Evolutionary conservation across 352 stramenopile genomes (phyloP).

Genomic region (Elongisporangium senticosum): DNA sequence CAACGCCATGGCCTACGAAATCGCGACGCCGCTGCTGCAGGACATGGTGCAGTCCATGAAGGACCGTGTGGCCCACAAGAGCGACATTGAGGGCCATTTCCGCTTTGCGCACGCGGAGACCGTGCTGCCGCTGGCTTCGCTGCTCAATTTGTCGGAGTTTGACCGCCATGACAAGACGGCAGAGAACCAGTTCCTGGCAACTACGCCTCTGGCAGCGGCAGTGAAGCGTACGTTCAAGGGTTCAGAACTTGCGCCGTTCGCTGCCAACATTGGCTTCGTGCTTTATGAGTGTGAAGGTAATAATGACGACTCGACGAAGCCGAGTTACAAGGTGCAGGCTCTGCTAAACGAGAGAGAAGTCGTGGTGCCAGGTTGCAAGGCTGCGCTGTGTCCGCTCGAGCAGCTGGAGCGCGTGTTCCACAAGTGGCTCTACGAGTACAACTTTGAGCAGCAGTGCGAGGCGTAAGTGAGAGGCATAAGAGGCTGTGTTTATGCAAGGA

Average conservation of each 20-base stretch:
- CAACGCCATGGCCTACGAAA: constrained; percentile 62
- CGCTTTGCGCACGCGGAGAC: constrained; percentile 85
- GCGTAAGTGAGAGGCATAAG: constrained; percentile 5
- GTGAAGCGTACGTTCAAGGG: constrained; percentile 47
- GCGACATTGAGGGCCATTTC: constrained; percentile 52
- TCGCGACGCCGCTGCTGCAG: constrained; percentile 64
- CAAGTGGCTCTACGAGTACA: constrained; percentile 65
- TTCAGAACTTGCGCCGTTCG: constrained; percentile 60
- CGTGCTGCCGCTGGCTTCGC: constrained; percentile 63
- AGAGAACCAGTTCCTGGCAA: constrained; percentile 53
- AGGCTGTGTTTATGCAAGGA: constrained; percentile 4
- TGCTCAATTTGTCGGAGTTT: constrained; percentile 72
- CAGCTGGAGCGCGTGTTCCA: constrained; percentile 51
- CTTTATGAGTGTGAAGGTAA: constrained; percentile 52
- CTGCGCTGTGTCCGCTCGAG: constrained; percentile 43
- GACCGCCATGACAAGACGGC: constrained; percentile 46
- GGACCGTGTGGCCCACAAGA: constrained; percentile 24
- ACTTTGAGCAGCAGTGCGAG: constrained; percentile 49
- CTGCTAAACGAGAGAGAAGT: constrained; percentile 67
- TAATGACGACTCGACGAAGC: neutral
- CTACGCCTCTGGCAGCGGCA: constrained; percentile 48
- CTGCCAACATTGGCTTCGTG: constrained; percentile 79
- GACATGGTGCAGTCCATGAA: constrained; percentile 59
- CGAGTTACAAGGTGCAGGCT: constrained; percentile 41
- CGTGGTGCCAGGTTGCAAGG: constrained; percentile 40